These are phyloP conservation scores for Cantharellus anzutake DNA, from an alignment of 768 basidiomycete species.

Conservation along the genomic window DNA sequence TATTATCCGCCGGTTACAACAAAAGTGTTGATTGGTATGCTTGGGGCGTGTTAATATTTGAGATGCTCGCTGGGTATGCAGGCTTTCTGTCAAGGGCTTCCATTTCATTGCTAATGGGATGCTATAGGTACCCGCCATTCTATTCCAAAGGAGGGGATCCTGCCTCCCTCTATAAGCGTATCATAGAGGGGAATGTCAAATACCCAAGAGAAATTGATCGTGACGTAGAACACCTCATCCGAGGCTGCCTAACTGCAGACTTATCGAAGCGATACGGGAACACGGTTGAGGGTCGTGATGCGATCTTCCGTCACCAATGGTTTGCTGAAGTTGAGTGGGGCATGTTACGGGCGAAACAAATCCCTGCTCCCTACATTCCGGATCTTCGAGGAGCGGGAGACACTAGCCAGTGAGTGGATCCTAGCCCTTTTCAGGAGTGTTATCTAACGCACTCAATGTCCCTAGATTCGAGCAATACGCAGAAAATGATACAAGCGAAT, in stretches of 20 bases:
- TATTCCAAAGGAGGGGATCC: conserved; percentile 45
- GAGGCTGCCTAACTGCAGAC: conserved; percentile 78
- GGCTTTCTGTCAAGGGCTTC: not conserved
- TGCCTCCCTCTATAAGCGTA: conserved; percentile 63
- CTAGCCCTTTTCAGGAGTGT: not conserved
- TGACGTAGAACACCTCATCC: conserved; percentile 72
- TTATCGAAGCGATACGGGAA: conserved; percentile 82
- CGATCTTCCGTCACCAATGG: conserved; percentile 88
- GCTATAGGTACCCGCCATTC: conserved; percentile 53
- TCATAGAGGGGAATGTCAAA: conserved; percentile 54
- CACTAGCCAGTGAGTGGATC: conserved; percentile 40
- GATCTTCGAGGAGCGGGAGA: conserved; percentile 86
- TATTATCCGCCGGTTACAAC: conserved; percentile 41
- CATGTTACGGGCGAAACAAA: conserved; percentile 60
- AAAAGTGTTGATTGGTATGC: conserved; percentile 99
- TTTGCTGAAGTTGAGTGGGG: conserved; percentile 89
- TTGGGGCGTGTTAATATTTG: conserved; percentile 87
- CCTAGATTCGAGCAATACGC: conserved; percentile 23
- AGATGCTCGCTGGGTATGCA: conserved; percentile 72
- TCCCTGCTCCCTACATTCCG: conserved; percentile 89
- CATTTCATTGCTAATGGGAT: not conserved
- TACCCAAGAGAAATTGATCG: conserved; percentile 62
- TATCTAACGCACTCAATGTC: not conserved
- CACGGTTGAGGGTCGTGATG: conserved; percentile 66
- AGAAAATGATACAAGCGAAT: conserved; percentile 22